Base-by-base conservation (phyloP, 164 flowering plant genomes). In the Chimonanthus praecox region DNA sequence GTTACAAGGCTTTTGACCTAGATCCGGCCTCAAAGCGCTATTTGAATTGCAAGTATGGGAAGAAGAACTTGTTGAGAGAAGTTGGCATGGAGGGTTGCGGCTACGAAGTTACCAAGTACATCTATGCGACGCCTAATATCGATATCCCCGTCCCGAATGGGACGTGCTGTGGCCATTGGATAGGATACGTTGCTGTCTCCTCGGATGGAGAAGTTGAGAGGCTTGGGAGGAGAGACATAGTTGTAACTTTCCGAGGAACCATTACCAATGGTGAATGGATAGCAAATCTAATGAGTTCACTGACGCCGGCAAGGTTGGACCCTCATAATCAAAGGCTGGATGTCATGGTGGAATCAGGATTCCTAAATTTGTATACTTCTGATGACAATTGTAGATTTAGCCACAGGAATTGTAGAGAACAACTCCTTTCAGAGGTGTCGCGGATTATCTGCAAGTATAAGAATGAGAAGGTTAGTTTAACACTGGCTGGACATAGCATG, bases 401-500 rank as follows among this genome's bases (percentile, higher is more conserved):
- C 4, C 76, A 72, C 18, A 76, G 80, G 47, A 82, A 82, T 58
- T 82, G 84, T 47, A 72, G 84, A n/a, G 82, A 82, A 11, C 84
- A 82, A 49, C 82, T 82, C 47, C 82, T 82, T 7, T 77, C 84
- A 0, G 84, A 82, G 71, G 33, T 82, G 4, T 82, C 84, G 0
- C 47, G 78, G 44, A 51, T 82, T 8, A 67, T 79, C 5, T 74
- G 71, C 20, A 49, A 58, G 45, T 82, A 79, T 13, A 74, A 75
- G 43, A 88, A 80, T 3, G 97, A 92, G 76, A 87, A 90, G 63
- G 16, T 90, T 64, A 90, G 94, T 76, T 86, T 92, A 21, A 87
- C 94, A 0, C 13, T 92, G 46, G 91, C 90, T 0, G 97, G 97
- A 0, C 97, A 92, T 48, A 92, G 97, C 81, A 90, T 92, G 97